phyloP scores from a whole-genome alignment of 352 stramenopile species.

The Phytopythium kandeliae region DNA sequence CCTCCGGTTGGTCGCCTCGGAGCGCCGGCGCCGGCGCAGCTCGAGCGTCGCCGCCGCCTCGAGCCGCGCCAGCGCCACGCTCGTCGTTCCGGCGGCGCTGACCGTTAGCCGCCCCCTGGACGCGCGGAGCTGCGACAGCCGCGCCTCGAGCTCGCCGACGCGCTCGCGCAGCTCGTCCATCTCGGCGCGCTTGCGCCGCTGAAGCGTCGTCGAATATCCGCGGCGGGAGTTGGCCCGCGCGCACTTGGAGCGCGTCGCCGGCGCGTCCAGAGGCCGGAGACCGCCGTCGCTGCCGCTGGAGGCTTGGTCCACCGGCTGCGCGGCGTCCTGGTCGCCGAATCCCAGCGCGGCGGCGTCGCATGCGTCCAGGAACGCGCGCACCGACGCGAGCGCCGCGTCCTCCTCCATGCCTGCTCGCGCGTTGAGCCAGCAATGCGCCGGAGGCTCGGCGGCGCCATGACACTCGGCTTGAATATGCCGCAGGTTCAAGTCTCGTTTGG shows the following conservation, averaged over 20 bases:
- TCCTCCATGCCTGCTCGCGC: not conserved
- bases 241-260: not conserved
- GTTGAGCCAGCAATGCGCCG: no score
- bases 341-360: not conserved
- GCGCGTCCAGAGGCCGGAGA: not conserved
- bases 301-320: not conserved
- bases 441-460: no score
- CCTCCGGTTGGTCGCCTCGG: not conserved
- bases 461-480: no score
- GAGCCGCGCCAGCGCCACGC: not conserved
- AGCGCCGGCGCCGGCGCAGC: not conserved
- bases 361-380: slow-evolving; percentile 5
- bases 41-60: not conserved
- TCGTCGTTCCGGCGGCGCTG: not conserved
- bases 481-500: no score
- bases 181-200: slow-evolving; percentile 4
- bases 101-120: no score
- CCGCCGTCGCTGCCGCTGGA: not conserved
- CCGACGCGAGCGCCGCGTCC: not conserved
- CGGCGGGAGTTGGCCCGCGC: not conserved
- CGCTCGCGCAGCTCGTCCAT: not conserved
- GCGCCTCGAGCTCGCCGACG: not conserved
- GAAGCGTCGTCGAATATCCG: slow-evolving; percentile 2
- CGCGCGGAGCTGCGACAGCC: not conserved
- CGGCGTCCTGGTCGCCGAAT: no score